A percentile compares a stretch with the other conserved stretches of the same genome.
Evolutionary conservation across 2,329 filamentous ascomycete genomes (phyloP).

Genomic region (Gaeumannomyces tritici): DNA sequence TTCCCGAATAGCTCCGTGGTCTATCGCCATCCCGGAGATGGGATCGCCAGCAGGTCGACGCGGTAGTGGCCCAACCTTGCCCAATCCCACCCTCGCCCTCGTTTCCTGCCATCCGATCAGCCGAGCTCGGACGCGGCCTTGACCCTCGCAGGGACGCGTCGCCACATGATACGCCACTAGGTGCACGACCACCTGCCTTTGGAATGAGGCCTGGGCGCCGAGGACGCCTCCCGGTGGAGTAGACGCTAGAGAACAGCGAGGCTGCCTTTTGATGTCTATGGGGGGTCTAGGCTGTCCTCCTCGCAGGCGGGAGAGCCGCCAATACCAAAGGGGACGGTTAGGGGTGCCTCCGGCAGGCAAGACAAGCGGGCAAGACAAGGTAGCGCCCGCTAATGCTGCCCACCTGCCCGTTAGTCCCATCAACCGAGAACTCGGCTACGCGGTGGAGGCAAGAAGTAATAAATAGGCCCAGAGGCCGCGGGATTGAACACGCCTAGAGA

Average conservation of each 20-base stretch:
- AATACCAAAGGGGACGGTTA: background rate
- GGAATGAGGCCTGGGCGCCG: background rate
- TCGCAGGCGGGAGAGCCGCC: background rate
- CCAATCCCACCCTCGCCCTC: background rate
- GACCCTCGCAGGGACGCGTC: background rate
- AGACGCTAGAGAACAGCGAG: background rate
- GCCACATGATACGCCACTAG: background rate
- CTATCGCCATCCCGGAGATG: background rate
- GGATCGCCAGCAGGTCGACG: too few species aligned
- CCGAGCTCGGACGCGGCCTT: background rate
- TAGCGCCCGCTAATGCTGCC: too few species aligned
- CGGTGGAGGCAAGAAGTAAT: background rate
- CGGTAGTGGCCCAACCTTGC: too few species aligned
- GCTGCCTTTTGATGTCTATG: too few species aligned
- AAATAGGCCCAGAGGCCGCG: background rate
- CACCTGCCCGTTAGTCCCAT: too few species aligned
- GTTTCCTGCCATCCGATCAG: background rate
- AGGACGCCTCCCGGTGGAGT: background rate
- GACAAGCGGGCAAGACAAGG: background rate
- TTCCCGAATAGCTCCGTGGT: background rate
- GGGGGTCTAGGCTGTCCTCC: background rate
- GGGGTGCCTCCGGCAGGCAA: background rate
- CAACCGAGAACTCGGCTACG: background rate
- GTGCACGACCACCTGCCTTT: background rate
- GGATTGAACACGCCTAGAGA: background rate